phyloP scores from a whole-genome alignment of 148 eudicot genomes.

The Beta vulgaris region DNA sequence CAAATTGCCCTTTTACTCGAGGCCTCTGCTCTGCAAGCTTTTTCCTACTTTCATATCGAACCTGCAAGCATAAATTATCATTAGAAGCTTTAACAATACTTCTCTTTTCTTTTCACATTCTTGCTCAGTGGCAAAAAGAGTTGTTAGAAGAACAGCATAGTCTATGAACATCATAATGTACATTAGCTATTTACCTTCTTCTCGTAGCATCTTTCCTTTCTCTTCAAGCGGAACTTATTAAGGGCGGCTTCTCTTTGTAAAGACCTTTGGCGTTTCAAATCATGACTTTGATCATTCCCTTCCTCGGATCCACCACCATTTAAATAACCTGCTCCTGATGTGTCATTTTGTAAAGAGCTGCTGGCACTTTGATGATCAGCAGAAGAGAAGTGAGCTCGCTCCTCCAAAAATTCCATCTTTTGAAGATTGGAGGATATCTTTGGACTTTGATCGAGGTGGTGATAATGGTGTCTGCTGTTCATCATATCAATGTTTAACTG shows the following conservation, averaged over 20 bases:
- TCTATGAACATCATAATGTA: too few species aligned
- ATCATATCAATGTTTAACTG: conserved; percentile 26
- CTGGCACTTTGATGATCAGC: conserved; percentile 61
- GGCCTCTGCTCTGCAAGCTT: conserved; percentile 95
- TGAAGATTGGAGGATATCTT: conserved; percentile 32
- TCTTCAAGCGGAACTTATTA: conserved; percentile 76
- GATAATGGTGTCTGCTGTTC: conserved; percentile 19
- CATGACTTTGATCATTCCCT: conserved; percentile 36
- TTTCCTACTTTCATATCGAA: conserved; percentile 85
- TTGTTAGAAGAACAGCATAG: background rate
- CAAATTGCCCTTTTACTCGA: conserved; percentile 96
- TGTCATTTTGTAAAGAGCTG: conserved; percentile 48
- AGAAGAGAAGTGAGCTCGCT: conserved; percentile 39
- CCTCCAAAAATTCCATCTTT: conserved; percentile 36
- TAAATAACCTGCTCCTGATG: conserved; percentile 27
- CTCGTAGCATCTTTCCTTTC: conserved; percentile 92
- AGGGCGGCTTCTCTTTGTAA: conserved; percentile 75
- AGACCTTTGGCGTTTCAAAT: conserved; percentile 41
- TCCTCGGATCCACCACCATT: conserved; percentile 35
- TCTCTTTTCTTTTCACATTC: background rate
- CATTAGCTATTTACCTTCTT: conserved; percentile 65
- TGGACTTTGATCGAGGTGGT: conserved; percentile 32
- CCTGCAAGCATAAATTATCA: conserved; percentile 39
- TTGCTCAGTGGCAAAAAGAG: background rate
- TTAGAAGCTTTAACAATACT: conserved; percentile 14